phyloP scores from a whole-genome alignment of 2,329 filamentous ascomycete species.

The Boeremia exigua region DNA sequence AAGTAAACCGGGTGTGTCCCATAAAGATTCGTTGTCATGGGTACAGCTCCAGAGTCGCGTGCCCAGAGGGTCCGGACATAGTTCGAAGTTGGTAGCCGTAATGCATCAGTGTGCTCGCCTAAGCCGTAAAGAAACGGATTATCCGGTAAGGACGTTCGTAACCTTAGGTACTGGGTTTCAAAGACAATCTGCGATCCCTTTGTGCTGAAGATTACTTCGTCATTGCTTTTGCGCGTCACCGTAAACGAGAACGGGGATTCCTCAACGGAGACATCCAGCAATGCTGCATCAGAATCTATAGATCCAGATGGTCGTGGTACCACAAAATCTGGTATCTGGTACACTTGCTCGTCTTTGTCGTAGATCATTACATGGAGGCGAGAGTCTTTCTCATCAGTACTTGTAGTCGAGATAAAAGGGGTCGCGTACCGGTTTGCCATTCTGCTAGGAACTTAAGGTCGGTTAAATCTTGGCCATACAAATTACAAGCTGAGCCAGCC shows the following conservation, averaged over 20 bases:
- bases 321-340: conserved; percentile 74
- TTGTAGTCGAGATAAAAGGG: not conserved
- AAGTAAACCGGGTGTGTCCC: conserved; percentile 76
- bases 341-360: conserved; percentile 71
- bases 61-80: conserved; percentile 76
- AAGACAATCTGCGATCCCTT: conserved; percentile 72
- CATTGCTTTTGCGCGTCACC: conserved; percentile 63
- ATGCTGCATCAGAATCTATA: conserved; percentile 42
- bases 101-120: conserved; percentile 75
- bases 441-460: conserved; percentile 64
- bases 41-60: conserved; percentile 67
- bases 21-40: conserved; percentile 70
- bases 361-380: conserved; percentile 76
- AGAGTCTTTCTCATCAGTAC: conserved; percentile 53
- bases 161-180: conserved; percentile 75
- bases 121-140: conserved; percentile 77
- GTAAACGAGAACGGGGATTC: conserved; percentile 71
- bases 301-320: conserved; percentile 64
- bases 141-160: conserved; percentile 72
- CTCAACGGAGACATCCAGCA: conserved; percentile 61
- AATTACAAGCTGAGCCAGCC: conserved; percentile 69
- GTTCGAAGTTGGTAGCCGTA: conserved; percentile 70
- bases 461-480: conserved; percentile 63
- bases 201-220: conserved; percentile 71
- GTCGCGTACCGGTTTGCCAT: conserved; percentile 62